Conservation (phyloP, 495 filamentous ascomycete species). For the Astrothelium subdiscretum region DNA sequence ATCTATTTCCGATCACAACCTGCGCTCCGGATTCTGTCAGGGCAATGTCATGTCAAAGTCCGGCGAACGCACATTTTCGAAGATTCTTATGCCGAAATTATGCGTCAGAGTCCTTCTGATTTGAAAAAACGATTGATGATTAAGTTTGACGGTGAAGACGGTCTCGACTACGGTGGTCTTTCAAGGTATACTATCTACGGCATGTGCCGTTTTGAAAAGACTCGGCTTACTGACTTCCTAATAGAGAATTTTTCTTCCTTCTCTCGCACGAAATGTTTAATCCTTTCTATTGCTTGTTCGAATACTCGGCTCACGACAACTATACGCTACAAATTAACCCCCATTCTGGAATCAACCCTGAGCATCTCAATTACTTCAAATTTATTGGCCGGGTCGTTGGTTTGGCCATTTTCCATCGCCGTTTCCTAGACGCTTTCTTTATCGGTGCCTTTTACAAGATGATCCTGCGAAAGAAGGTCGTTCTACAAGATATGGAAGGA, state of each 20-base stretch:
- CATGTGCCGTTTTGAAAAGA: not conserved
- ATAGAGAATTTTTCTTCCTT: slow-evolving; percentile 97
- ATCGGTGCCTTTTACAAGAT: slow-evolving; percentile 99
- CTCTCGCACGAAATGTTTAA: slow-evolving; percentile 99
- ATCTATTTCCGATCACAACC: slow-evolving; percentile 99
- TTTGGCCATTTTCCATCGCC: slow-evolving; percentile 93
- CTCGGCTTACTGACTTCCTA: slow-evolving; percentile 19
- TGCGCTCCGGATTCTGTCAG: slow-evolving; percentile 84
- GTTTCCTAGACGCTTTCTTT: slow-evolving; percentile 98
- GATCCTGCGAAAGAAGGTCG: slow-evolving; percentile 88
- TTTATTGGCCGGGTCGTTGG: slow-evolving; percentile 98
- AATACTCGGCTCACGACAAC: slow-evolving; percentile 99
- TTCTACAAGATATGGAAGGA: slow-evolving; percentile 94
- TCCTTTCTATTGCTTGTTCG: slow-evolving; percentile 98
- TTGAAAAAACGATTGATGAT: slow-evolving; percentile 98
- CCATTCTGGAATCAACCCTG: slow-evolving; percentile 97
- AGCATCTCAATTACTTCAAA: slow-evolving; percentile 99
- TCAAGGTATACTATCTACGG: slow-evolving; percentile 47
- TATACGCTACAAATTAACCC: slow-evolving; percentile 99
- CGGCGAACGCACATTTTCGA: slow-evolving; percentile 94
- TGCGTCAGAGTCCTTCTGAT: slow-evolving; percentile 90
- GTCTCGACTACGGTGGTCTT: slow-evolving; percentile 93
- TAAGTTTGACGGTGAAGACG: slow-evolving; percentile 98
- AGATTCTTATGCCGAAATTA: slow-evolving; percentile 96
- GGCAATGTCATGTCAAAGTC: slow-evolving; percentile 97